Base-by-base conservation (phyloP, 345 rosid genomes). In the Salix caprea region DNA sequence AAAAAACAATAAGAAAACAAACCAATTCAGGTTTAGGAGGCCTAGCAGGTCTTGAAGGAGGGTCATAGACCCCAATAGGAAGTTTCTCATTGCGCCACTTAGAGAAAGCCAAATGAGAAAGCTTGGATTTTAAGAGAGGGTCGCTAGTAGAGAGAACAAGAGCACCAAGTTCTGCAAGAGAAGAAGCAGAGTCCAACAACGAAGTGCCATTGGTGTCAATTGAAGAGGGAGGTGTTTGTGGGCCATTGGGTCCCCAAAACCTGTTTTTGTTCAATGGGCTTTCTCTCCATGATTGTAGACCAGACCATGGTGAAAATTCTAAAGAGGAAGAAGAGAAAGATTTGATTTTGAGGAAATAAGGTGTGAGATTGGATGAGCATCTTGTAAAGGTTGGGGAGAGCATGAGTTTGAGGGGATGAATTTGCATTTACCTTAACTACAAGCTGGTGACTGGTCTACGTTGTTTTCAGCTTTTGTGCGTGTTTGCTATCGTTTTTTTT, bases 161-260 rank as follows among this genome's bases (percentile, higher is more conserved):
- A 37, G 98, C 87, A 62, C 98, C 97, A 46, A 95, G 92, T 73
- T 90, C 97, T 0, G 99, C 87, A 73, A 91, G 93, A 77, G 97
- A 95, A 52, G 93, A 82, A 23, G 94, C 92, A n/a, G 85, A 79
- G 2, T 76, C 85, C 12, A 85, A 80, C 12, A 85, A 80, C 1
- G 69, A 65, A 26, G 50, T 16, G 24, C 36, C 18, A 61, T 10
- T 18, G 67, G 6, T 16, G 74, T 18, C 42, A n/a, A 56, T 30
- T 16, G 76, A 0, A 5, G 73, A 74, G 58, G 72, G 73, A 5
- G 62, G 60, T 10, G 82, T 60, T 15, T 36, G 71, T 30, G 99
- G 96, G 67, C 99, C 97, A 3, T 70, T 78, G 75, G 88, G 89
- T 77, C 96, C 99, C 97, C 97, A 95, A 73, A 79, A 80, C 52